Percentiles rank a stretch among this genome's conserved stretches.
Conservation (phyloP, 1,284 basidiomycete genomes). For the Trichosporon faecale region DNA sequence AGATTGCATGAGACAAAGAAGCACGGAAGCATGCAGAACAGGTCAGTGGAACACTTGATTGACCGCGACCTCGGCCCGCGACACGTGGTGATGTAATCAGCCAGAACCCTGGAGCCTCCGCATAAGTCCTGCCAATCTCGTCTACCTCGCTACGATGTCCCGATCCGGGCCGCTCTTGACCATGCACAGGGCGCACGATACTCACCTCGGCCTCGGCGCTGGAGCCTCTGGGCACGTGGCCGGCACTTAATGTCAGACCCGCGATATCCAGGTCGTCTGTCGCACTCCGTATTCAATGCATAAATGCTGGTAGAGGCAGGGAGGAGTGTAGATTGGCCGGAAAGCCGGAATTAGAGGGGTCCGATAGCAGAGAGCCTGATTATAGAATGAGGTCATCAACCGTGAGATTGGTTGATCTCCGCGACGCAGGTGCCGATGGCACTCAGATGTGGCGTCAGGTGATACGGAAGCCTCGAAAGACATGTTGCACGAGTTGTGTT, state of each 20-base stretch:
- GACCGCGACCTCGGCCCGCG: neutral
- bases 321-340: neutral
- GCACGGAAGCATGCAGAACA: neutral
- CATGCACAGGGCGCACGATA: neutral
- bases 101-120: neutral
- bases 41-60: neutral
- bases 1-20: neutral
- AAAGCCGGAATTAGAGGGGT: neutral
- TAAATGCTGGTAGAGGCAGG: neutral
- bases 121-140: neutral
- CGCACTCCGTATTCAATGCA: neutral
- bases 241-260: neutral
- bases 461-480: too few species aligned
- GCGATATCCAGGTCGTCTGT: neutral
- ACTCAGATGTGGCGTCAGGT: too few species aligned
- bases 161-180: neutral
- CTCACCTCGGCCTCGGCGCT: neutral
- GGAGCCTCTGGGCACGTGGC: neutral
- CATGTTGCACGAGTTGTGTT: too few species aligned
- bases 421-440: neutral
- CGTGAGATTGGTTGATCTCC: neutral
- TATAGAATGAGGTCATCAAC: neutral
- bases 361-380: neutral
- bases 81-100: neutral
- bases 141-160: conserved; percentile 1